Percentiles rank a stretch among this genome's conserved stretches.
These are phyloP conservation scores for Dipodascus geniculatus DNA, from an alignment of 805 yeast species.

Conservation along the genomic window DNA sequence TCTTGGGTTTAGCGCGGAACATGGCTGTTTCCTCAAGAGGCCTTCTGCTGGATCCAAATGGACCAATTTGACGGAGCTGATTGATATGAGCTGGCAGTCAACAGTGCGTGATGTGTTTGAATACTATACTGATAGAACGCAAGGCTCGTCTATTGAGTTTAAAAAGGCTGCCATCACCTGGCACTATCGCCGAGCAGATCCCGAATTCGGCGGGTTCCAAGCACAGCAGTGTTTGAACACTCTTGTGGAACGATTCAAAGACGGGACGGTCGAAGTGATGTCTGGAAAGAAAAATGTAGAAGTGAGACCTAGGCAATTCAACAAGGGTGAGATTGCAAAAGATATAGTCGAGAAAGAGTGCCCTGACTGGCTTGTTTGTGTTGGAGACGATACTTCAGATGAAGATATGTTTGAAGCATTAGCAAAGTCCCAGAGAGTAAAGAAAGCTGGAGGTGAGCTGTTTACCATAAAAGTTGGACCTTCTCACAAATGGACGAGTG, in stretches of 20 bases:
- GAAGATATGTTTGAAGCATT: conserved; percentile 92
- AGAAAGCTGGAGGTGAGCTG: neutral
- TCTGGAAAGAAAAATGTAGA: conserved; percentile 94
- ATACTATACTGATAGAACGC: conserved; percentile 75
- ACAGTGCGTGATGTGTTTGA: conserved; percentile 64
- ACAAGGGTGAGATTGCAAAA: conserved; percentile 93
- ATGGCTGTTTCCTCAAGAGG: conserved; percentile 91
- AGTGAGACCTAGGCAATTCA: conserved; percentile 86
- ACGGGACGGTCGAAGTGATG: conserved; percentile 85
- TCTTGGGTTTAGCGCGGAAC: conserved; percentile 89
- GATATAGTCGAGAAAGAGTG: conserved; percentile 46
- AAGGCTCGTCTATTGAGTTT: conserved; percentile 76
- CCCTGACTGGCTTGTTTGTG: conserved; percentile 81
- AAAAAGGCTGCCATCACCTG: conserved; percentile 93
- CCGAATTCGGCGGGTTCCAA: conserved; percentile 82
- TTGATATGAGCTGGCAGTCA: conserved; percentile 93
- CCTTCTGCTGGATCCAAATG: conserved; percentile 51
- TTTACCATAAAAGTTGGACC: conserved; percentile 1
- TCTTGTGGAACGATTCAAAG: conserved; percentile 45
- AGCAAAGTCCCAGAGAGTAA: conserved; percentile 1
- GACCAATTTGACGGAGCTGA: conserved; percentile 71
- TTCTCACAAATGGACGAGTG: neutral
- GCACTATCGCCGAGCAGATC: conserved; percentile 95
- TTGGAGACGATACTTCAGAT: conserved; percentile 95
- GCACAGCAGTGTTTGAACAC: conserved; percentile 62